These are phyloP conservation scores for Globisporangium abappressorium DNA, from an alignment of 352 stramenopile genomes.

Conservation along the genomic window DNA sequence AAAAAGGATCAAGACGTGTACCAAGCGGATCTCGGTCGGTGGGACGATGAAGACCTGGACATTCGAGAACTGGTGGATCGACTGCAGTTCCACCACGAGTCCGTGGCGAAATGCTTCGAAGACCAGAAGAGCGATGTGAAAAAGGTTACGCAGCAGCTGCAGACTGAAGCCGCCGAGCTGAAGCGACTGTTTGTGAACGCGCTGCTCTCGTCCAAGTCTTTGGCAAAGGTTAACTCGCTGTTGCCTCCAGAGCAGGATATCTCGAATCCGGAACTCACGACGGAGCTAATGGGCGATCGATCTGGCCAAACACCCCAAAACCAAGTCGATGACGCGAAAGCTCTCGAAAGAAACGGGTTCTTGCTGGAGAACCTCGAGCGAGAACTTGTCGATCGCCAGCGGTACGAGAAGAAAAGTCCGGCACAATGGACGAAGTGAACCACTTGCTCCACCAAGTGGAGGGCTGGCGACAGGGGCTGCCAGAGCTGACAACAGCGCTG, in stretches of 20 bases:
- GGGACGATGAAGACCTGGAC: slow-evolving; percentile 76
- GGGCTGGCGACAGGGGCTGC: slow-evolving; percentile 30
- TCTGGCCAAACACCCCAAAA: neutral
- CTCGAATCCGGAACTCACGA: slow-evolving; percentile 15
- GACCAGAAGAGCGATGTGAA: slow-evolving; percentile 66
- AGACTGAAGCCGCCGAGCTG: slow-evolving; percentile 59
- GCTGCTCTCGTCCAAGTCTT: slow-evolving; percentile 31
- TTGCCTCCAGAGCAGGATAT: slow-evolving; percentile 3
- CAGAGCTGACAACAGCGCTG: slow-evolving; percentile 28
- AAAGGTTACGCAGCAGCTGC: slow-evolving; percentile 61
- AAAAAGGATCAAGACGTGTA: slow-evolving; percentile 21
- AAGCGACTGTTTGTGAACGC: slow-evolving; percentile 67
- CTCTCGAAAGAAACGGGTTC: slow-evolving; percentile 26
- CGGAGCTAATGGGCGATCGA: neutral
- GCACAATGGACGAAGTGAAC: slow-evolving; percentile 10
- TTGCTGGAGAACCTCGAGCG: slow-evolving; percentile 44
- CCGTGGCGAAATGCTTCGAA: slow-evolving; percentile 68
- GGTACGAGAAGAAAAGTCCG: slow-evolving; percentile 20
- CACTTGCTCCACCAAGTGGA: slow-evolving; percentile 35
- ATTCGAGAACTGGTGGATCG: slow-evolving; percentile 72
- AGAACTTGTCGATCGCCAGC: slow-evolving; percentile 25
- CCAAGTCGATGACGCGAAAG: neutral
- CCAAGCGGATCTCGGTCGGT: slow-evolving; percentile 51
- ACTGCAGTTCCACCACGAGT: slow-evolving; percentile 77
- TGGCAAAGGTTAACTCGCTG: neutral